phyloP scores from a whole-genome alignment of 768 basidiomycete species.

The Suillus plorans region DNA sequence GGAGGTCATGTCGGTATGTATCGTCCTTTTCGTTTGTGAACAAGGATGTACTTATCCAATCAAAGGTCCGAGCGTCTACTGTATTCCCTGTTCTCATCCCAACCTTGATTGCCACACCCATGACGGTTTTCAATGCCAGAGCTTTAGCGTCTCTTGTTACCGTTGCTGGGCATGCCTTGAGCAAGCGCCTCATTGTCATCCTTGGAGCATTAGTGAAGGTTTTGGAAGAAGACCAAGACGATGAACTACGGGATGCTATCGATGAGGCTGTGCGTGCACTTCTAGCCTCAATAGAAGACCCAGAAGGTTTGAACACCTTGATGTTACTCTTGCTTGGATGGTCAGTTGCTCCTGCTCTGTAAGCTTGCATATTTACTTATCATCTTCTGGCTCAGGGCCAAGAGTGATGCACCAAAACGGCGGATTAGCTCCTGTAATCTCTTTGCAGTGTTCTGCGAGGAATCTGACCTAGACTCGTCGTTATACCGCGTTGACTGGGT shows the following conservation, averaged over 20 bases:
- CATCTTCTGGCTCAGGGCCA: constrained; percentile 58
- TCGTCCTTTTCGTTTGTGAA: neutral
- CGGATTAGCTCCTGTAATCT: constrained; percentile 79
- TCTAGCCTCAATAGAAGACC: constrained; percentile 76
- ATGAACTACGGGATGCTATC: constrained; percentile 69
- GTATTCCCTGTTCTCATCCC: constrained; percentile 98
- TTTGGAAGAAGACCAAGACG: constrained; percentile 64
- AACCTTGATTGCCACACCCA: constrained; percentile 84
- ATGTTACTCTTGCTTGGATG: constrained; percentile 90
- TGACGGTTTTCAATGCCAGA: constrained; percentile 93
- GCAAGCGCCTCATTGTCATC: constrained; percentile 76
- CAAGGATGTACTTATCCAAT: constrained; percentile 7
- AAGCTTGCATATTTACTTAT: neutral
- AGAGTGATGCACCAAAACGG: constrained; percentile 64
- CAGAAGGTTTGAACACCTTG: constrained; percentile 85
- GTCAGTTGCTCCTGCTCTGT: constrained; percentile 43
- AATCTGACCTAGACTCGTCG: constrained; percentile 75
- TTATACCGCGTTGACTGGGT: constrained; percentile 95
- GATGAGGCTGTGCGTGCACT: constrained; percentile 75
- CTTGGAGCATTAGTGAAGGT: constrained; percentile 79
- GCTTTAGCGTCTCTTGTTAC: constrained; percentile 89
- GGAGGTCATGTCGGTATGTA: constrained; percentile 89
- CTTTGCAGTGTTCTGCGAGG: constrained; percentile 82
- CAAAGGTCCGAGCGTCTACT: constrained; percentile 85
- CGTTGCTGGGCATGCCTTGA: constrained; percentile 90